These are phyloP conservation scores for Apiospora arundinis DNA, from an alignment of 2,329 filamentous ascomycete genomes.

Conservation along the genomic window DNA sequence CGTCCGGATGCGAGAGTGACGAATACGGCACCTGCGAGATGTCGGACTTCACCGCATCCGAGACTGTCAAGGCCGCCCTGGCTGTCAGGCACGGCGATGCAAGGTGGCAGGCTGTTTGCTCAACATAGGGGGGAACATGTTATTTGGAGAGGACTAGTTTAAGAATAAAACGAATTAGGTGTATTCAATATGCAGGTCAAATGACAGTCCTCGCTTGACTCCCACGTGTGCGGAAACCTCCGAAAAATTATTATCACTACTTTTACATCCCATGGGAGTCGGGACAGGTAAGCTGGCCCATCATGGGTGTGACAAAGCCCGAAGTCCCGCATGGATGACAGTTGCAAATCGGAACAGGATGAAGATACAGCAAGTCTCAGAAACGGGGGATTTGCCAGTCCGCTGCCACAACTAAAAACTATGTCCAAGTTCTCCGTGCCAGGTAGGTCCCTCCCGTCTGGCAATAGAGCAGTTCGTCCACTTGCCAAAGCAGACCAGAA, in stretches of 20 bases:
- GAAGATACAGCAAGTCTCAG: not conserved
- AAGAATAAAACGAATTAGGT: not conserved
- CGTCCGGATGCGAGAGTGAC: constrained; percentile 31
- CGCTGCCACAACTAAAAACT: not conserved
- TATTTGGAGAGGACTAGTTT: not conserved
- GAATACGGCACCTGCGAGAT: constrained; percentile 32
- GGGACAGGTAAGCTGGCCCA: too few relatives aligned
- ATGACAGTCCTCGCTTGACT: not conserved
- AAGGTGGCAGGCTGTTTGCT: constrained; percentile 30
- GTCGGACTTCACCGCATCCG: constrained; percentile 28
- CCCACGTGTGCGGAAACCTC: not conserved
- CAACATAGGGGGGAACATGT: not conserved
- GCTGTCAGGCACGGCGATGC: constrained; percentile 30
- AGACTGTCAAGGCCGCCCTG: constrained; percentile 29
- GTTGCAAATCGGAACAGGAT: not conserved
- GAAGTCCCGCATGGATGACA: not conserved
- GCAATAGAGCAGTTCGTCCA: not conserved
- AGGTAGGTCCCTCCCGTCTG: not conserved
- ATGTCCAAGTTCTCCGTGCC: constrained; percentile 15
- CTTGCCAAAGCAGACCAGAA: constrained; percentile 1
- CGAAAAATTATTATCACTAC: not conserved
- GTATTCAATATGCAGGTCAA: too few relatives aligned
- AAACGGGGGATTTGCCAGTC: not conserved
- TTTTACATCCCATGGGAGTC: too few relatives aligned
- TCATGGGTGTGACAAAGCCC: too few relatives aligned